These are phyloP conservation scores for Berberis thunbergii DNA, from an alignment of 164 flowering plant species.

Conservation along the genomic window DNA sequence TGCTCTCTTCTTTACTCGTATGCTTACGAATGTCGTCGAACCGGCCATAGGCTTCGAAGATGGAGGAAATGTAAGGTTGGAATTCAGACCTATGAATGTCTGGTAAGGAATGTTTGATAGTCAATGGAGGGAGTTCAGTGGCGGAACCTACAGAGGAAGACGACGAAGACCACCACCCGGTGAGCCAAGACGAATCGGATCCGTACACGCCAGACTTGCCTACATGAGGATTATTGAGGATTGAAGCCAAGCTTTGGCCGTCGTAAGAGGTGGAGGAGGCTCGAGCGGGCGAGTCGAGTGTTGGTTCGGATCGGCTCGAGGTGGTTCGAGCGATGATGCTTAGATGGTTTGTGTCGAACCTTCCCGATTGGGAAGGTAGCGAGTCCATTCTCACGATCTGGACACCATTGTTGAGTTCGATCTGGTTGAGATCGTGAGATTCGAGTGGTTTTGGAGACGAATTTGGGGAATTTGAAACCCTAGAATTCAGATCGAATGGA, in stretches of 20 bases:
- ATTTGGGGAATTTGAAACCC: too few species aligned
- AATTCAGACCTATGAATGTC: conserved; percentile 59
- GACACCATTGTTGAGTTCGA: conserved; percentile 1
- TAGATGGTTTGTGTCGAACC: conserved; percentile 15
- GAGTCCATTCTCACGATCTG: conserved; percentile 33
- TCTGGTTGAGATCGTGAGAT: background rate
- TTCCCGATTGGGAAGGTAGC: conserved; percentile 53
- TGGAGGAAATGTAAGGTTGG: conserved; percentile 38
- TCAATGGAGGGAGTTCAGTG: conserved; percentile 44
- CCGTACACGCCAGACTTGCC: conserved; percentile 41
- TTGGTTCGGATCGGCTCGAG: conserved; percentile 17
- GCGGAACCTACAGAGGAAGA: conserved; percentile 28
- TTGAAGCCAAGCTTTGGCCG: conserved; percentile 77
- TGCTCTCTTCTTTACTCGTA: conserved; percentile 32
- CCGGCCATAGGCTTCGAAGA: conserved; percentile 47
- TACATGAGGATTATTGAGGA: conserved; percentile 81
- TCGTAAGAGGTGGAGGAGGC: conserved; percentile 15
- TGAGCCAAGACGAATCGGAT: conserved; percentile 46
- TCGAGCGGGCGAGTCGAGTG: conserved; percentile 1
- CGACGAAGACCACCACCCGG: conserved; percentile 74
- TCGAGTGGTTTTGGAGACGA: background rate
- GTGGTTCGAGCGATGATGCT: conserved; percentile 9
- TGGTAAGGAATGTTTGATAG: conserved; percentile 27
- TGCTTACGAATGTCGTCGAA: conserved; percentile 81
- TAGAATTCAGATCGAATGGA: too few species aligned